Percentiles rank a stretch among this genome's conserved stretches.
Evolutionary conservation across 805 yeast genomes (phyloP).

Genomic region (Myxozyma vanderwaltii): DNA sequence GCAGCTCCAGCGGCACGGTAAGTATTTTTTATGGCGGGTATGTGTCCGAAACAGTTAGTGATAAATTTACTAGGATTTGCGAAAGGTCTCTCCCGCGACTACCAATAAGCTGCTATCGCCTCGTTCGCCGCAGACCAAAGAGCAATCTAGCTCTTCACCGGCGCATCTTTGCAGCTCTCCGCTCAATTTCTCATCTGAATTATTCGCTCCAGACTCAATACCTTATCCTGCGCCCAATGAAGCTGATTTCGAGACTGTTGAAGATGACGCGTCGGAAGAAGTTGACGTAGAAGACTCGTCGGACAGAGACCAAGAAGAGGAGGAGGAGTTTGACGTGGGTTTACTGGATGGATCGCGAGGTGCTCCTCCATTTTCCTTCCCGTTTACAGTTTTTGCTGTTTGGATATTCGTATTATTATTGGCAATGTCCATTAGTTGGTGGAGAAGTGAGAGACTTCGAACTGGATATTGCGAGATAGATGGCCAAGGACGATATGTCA

Average conservation of each 20-base stretch:
- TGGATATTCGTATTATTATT: slow-evolving; percentile 9
- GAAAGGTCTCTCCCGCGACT: too few species aligned
- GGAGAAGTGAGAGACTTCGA: slow-evolving; percentile 13
- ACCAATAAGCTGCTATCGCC: neutral
- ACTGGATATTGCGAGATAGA: slow-evolving; percentile 27
- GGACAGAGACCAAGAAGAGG: slow-evolving; percentile 6
- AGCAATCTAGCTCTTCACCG: neutral
- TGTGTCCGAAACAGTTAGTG: too few species aligned
- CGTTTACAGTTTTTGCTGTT: slow-evolving; percentile 5
- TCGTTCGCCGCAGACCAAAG: neutral
- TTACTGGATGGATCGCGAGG: slow-evolving; percentile 2
- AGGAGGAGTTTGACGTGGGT: slow-evolving; percentile 14
- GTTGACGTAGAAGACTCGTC: slow-evolving; percentile 18
- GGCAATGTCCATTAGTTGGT: slow-evolving; percentile 10
- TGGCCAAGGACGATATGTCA: slow-evolving; percentile 13
- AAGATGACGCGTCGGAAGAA: neutral
- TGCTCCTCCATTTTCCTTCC: slow-evolving; percentile 14
- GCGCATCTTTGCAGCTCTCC: neutral
- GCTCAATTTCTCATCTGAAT: slow-evolving; percentile 5
- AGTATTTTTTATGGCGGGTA: neutral
- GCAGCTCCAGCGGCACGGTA: neutral
- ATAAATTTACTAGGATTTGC: too few species aligned
- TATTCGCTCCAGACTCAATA: slow-evolving; percentile 2
- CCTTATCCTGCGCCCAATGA: slow-evolving; percentile 1
- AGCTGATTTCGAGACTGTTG: neutral